Evolutionary conservation across 345 rosid genomes (phyloP).

Genomic region (Abelmoschus esculentus): DNA sequence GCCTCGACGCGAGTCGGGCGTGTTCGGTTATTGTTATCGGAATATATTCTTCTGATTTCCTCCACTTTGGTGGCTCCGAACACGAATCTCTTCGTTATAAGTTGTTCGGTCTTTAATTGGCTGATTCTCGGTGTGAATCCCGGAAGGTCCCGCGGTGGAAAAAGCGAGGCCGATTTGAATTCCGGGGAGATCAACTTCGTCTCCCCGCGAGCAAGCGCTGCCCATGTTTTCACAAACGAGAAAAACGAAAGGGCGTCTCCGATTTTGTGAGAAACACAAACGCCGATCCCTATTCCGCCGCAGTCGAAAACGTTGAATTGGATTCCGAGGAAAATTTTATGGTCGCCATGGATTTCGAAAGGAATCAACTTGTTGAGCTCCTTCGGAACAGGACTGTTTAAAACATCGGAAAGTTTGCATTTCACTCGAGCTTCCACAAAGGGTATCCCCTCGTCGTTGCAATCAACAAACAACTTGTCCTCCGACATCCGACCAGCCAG

Average conservation of each 20-base stretch:
- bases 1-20: slow-evolving; percentile 16
- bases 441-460: slow-evolving; percentile 25
- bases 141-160: neutral
- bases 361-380: slow-evolving; percentile 22
- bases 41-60: neutral
- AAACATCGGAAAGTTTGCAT: slow-evolving; percentile 18
- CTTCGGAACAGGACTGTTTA: slow-evolving; percentile 10
- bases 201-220: slow-evolving; percentile 5
- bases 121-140: neutral
- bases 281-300: neutral
- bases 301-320: neutral
- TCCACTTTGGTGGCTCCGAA: neutral
- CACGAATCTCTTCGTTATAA: neutral
- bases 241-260: slow-evolving; percentile 11
- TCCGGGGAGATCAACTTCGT: neutral
- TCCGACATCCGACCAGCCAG: neutral
- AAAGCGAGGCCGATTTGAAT: neutral
- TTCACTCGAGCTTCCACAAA: slow-evolving; percentile 15
- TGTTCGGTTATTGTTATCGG: neutral
- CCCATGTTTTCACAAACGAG: neutral
- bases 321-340: neutral
- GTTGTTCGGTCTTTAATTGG: neutral
- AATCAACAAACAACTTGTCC: slow-evolving; percentile 2
- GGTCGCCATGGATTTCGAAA: neutral
- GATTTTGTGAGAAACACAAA: slow-evolving; percentile 6